Conservation (phyloP, 345 rosid genomes). For the Turritis glabra region DNA sequence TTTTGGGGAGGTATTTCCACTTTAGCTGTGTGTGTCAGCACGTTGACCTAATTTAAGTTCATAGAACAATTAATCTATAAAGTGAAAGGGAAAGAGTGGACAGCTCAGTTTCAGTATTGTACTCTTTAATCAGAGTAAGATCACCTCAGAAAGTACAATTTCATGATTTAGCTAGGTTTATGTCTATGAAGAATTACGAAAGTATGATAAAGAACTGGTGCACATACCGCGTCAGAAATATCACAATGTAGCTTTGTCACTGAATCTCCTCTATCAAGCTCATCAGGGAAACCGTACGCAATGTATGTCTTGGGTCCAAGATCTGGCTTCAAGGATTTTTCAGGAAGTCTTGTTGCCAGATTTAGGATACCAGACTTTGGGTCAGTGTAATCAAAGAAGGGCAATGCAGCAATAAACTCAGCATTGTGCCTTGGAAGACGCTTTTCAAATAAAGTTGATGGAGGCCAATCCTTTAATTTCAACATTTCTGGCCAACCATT, state of each 20-base stretch:
- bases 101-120: neutral
- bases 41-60: slow-evolving; percentile 29
- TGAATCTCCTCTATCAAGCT: slow-evolving; percentile 78
- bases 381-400: slow-evolving; percentile 75
- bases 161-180: neutral
- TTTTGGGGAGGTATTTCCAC: neutral
- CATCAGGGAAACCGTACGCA: slow-evolving; percentile 72
- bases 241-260: slow-evolving; percentile 90
- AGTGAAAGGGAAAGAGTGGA: neutral
- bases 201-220: neutral
- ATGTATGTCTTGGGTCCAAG: slow-evolving; percentile 88
- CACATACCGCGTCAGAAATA: slow-evolving; percentile 75
- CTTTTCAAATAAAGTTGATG: slow-evolving; percentile 59
- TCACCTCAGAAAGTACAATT: neutral
- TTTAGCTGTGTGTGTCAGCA: slow-evolving; percentile 38
- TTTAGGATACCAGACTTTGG: slow-evolving; percentile 59
- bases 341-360: slow-evolving; percentile 61
- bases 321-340: slow-evolving; percentile 62
- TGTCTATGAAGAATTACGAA: neutral
- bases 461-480: slow-evolving; percentile 88
- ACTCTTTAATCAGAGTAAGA: neutral
- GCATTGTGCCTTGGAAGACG: slow-evolving; percentile 68
- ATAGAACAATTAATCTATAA: neutral
- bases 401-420: slow-evolving; percentile 63
- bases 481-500: slow-evolving; percentile 59